phyloP scores from a whole-genome alignment of 139 green algal genomes.

The Tetradesmus obliquus region DNA sequence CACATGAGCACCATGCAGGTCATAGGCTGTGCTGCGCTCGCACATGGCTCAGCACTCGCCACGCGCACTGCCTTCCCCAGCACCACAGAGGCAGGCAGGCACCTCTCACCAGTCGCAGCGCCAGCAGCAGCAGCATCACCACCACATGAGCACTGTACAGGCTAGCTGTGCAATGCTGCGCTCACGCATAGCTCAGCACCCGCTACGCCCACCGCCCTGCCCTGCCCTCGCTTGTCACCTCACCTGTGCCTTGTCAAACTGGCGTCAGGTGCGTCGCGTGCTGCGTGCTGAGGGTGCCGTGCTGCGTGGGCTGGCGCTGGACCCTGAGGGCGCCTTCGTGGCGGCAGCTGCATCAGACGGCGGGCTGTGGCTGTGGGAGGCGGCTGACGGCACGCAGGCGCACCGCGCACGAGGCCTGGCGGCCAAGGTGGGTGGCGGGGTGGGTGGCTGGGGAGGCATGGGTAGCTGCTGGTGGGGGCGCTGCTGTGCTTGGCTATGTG shows the following conservation, averaged over 20 bases:
- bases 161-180: too few relatives aligned
- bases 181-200: neutral
- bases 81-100: too few relatives aligned
- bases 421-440: conserved; percentile 44
- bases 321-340: conserved; percentile 84
- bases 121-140: neutral
- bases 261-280: conserved; percentile 51
- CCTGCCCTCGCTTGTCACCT: neutral
- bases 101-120: neutral
- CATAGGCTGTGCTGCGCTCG: too few relatives aligned
- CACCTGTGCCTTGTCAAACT: neutral
- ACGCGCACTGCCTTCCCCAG: too few relatives aligned
- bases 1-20: too few relatives aligned
- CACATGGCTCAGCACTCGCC: too few relatives aligned
- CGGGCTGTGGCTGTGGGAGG: conserved; percentile 73
- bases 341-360: conserved; percentile 71
- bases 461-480: neutral
- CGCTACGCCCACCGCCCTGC: neutral
- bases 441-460: neutral
- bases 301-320: conserved; percentile 80
- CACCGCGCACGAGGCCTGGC: conserved; percentile 43
- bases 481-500: neutral
- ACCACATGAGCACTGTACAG: too few relatives aligned
- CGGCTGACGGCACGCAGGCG: conserved; percentile 46
- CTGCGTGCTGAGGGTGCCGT: conserved; percentile 62